These are phyloP conservation scores for Epichloe hybrida DNA, from an alignment of 2,329 filamentous ascomycete species.

Conservation along the genomic window DNA sequence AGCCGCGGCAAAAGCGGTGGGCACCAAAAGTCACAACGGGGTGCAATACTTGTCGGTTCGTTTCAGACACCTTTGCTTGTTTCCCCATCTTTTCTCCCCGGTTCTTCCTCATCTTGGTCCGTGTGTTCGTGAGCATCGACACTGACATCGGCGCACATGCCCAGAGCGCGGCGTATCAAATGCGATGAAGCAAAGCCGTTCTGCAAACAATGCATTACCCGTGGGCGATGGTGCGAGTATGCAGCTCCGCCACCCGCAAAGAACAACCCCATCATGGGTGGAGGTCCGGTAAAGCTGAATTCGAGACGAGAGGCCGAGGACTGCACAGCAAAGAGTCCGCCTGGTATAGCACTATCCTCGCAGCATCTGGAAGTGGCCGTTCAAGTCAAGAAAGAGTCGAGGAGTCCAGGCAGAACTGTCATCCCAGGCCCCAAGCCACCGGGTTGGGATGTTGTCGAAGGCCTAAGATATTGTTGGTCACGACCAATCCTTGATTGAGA, in stretches of 20 bases:
- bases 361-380: background rate
- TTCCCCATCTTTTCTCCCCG: too few species aligned
- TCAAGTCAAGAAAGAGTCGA: background rate
- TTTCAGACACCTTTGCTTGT: background rate
- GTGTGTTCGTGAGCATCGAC: background rate
- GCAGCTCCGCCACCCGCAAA: background rate
- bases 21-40: slow-evolving; percentile 3
- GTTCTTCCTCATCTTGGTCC: background rate
- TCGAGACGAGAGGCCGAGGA: background rate
- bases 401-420: background rate
- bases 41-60: slow-evolving; percentile 6
- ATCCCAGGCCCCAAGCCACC: background rate
- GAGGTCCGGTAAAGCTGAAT: background rate
- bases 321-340: background rate
- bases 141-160: background rate
- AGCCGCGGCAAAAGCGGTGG: slow-evolving; percentile 3
- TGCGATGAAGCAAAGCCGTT: slow-evolving; percentile 3
- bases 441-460: slow-evolving; percentile 2
- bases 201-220: slow-evolving; percentile 3
- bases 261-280: background rate
- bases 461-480: slow-evolving; percentile 1
- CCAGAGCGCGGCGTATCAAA: slow-evolving; percentile 1
- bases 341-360: background rate
- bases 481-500: too few species aligned
- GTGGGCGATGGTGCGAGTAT: slow-evolving; percentile 4